These are phyloP conservation scores for Hymenoscyphus fructigenus DNA, from an alignment of 2,329 filamentous ascomycete genomes.

Conservation along the genomic window DNA sequence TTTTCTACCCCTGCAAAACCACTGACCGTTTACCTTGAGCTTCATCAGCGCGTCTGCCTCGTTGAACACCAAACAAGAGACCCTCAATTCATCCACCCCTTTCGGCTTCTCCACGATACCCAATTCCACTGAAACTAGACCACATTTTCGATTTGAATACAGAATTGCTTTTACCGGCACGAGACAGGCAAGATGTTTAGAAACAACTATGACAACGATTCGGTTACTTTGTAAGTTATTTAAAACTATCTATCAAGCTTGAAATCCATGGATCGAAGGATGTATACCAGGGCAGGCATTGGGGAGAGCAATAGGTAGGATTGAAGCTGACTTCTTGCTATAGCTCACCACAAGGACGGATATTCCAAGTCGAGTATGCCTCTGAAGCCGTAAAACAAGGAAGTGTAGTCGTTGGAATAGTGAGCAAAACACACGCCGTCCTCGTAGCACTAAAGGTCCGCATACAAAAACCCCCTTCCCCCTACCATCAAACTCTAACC, in stretches of 20 bases:
- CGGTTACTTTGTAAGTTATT: constrained; percentile 86
- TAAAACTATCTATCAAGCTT: constrained; percentile 6
- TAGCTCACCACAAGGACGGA: constrained; percentile 97
- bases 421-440: constrained; percentile 97
- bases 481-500: not conserved
- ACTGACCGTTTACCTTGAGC: constrained; percentile 20
- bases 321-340: constrained; percentile 30
- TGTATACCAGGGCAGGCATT: not conserved
- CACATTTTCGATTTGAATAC: not conserved
- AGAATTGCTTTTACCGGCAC: not conserved
- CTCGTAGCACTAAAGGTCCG: constrained; percentile 92
- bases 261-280: not conserved
- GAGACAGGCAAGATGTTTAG: constrained; percentile 77
- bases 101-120: constrained; percentile 13
- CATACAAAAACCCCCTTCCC: constrained; percentile 12
- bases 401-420: constrained; percentile 93
- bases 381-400: constrained; percentile 98
- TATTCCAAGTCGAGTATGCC: constrained; percentile 99
- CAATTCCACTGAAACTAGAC: not conserved
- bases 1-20: no score
- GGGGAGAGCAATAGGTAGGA: not conserved
- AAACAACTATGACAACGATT: constrained; percentile 99
- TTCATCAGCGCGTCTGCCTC: constrained; percentile 37
- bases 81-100: constrained; percentile 4
- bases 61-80: constrained; percentile 5